Percentiles rank a stretch among this genome's conserved stretches.
Evolutionary conservation across 306 rosid genomes (phyloP).

Genomic region (Oxytropis ochrocephala): DNA sequence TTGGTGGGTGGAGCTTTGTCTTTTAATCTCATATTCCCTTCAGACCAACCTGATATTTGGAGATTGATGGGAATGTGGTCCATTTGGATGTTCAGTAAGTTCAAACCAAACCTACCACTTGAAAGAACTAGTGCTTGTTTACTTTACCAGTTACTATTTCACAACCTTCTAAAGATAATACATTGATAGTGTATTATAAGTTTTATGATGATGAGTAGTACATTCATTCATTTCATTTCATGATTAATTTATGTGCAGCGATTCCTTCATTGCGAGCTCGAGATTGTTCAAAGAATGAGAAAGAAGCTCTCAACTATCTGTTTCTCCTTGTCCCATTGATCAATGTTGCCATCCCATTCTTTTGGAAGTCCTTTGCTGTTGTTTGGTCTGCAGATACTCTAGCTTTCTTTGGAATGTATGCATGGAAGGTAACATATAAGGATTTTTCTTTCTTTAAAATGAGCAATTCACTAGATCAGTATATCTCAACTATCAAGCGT

Average conservation of each 20-base stretch:
- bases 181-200: not conserved
- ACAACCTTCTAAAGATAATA: not conserved
- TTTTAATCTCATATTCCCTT: conserved; percentile 85
- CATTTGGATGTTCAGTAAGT: conserved; percentile 98
- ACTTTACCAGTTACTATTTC: not conserved
- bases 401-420: conserved; percentile 88
- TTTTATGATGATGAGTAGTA: not conserved
- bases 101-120: not conserved
- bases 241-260: conserved; percentile 43
- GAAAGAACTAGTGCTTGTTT: not conserved
- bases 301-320: conserved; percentile 96
- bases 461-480: not conserved
- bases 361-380: conserved; percentile 87
- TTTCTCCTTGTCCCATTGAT: conserved; percentile 82
- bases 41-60: conserved; percentile 92
- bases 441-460: not conserved
- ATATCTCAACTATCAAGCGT: not conserved
- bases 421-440: conserved; percentile 69
- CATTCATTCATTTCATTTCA: not conserved
- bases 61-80: conserved; percentile 99
- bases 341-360: conserved; percentile 83
- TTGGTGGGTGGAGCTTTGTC: conserved; percentile 85
- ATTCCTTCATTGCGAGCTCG: conserved; percentile 94
- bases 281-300: conserved; percentile 95
- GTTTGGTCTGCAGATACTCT: conserved; percentile 89